Base-by-base conservation (phyloP, 768 basidiomycete species). In the Mycena sanguinolenta region DNA sequence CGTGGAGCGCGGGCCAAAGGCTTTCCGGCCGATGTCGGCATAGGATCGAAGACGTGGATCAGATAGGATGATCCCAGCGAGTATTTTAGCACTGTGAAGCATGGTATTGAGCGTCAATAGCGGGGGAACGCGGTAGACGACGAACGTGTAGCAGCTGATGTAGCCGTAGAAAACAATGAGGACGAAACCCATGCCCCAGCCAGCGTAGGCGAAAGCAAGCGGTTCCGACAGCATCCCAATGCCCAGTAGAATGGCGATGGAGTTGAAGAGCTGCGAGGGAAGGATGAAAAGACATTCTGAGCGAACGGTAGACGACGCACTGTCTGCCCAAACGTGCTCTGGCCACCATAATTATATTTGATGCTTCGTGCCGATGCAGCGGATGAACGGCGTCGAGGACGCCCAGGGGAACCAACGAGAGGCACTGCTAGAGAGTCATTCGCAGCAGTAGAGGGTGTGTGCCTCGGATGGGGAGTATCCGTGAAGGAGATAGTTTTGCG, bases 211-310 rank as follows among this genome's bases (percentile, higher is more conserved):
- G 75, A 98, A 97, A 0, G 97, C 97, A 21, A 98, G 85, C 0
- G 96, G 95, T 79, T 96, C 92, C 12, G 94, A 95, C 13, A 98
- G 86, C 87, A 98, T 92, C 12, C 96, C 96, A 70, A 97, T 92
- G 10, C 96, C 96, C 16, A 96, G 84, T 9, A 97, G 82, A 32
- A 96, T 93, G n/a, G 95, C 95, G 39, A 92, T 94, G 9, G 92
- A 91, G 75, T 97, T 97, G 81, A 96, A 96, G 30, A 97, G 81
- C 95, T 95, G 65, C 21, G 23, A 9, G 4, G 27, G 58, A 27
- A 57, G 66, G 44, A 54, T 67, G 3, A 52, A 65, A 70, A 4
- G 7, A 55, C 16, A 58, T 63, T n/a, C 9, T 30, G 13, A 42
- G 34, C 58, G 44, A 30, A 42, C 14, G n/a, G 34, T 44, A 25